Conservation (phyloP, 805 yeast species). For the Ogataea parapolymorpha region DNA sequence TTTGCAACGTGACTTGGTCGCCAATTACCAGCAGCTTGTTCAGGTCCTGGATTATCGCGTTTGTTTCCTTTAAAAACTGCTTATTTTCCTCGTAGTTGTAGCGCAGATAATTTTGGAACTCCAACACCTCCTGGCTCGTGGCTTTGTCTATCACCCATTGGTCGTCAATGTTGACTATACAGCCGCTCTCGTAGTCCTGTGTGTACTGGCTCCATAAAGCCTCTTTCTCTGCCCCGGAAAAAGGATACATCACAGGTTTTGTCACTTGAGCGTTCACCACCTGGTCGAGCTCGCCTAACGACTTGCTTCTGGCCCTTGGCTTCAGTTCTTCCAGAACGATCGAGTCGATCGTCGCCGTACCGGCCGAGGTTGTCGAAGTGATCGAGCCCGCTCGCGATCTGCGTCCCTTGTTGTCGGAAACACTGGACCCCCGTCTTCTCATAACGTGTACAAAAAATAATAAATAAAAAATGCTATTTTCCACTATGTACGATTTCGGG, state of each 20-base stretch:
- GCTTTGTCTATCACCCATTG: conserved; percentile 39
- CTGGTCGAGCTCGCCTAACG: background rate
- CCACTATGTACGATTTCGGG: conserved; percentile 3
- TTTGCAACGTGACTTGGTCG: conserved; percentile 56
- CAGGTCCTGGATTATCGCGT: conserved; percentile 42
- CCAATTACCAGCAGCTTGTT: conserved; percentile 49
- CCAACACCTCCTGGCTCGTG: conserved; percentile 32
- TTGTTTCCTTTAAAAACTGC: conserved; percentile 45
- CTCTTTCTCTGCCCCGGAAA: conserved; percentile 37
- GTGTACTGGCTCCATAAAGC: conserved; percentile 35
- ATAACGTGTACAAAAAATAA: conserved; percentile 13
- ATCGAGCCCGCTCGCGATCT: conserved; percentile 56
- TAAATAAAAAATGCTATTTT: conserved; percentile 2
- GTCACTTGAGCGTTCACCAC: background rate
- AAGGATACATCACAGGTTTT: conserved; percentile 30
- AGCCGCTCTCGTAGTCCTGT: conserved; percentile 40
- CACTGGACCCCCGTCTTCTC: conserved; percentile 25
- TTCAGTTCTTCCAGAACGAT: background rate
- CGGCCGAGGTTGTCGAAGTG: conserved; percentile 31
- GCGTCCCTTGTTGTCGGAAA: conserved; percentile 21
- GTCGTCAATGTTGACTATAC: conserved; percentile 39
- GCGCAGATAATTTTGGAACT: conserved; percentile 36
- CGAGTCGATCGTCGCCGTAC: background rate
- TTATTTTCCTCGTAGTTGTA: conserved; percentile 27
- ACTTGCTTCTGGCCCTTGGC: background rate